Evolutionary conservation across 352 stramenopile species (phyloP).

Genomic region (Phytopythium ostracodes): DNA sequence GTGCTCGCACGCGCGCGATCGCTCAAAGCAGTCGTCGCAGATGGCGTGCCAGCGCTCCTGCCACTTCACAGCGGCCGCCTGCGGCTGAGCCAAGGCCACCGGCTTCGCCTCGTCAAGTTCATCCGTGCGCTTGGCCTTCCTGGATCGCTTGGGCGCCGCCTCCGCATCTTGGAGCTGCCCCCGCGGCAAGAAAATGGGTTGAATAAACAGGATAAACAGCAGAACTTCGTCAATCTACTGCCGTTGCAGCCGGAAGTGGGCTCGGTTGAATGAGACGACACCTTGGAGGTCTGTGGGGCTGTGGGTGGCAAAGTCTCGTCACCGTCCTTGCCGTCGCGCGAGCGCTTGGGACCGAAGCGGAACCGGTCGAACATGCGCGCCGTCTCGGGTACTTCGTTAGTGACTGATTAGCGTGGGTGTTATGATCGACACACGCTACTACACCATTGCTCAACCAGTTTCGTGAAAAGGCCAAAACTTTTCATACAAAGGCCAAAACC

Average conservation of each 20-base stretch:
- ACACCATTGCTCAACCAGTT: too few relatives aligned
- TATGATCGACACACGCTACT: too few relatives aligned
- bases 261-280: too few relatives aligned
- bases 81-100: not conserved
- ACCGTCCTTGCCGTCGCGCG: constrained; percentile 15
- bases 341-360: constrained; percentile 54
- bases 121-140: not conserved
- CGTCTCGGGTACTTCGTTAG: not conserved
- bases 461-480: too few relatives aligned
- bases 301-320: not conserved
- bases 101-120: not conserved
- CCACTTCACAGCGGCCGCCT: constrained; percentile 38
- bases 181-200: not conserved
- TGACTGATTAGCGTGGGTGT: too few relatives aligned
- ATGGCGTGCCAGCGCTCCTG: constrained; percentile 82
- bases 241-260: too few relatives aligned
- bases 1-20: constrained; percentile 47
- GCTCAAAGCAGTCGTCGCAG: constrained; percentile 65
- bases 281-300: not conserved
- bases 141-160: constrained; percentile 6
- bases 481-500: too few relatives aligned
- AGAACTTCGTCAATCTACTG: not conserved
- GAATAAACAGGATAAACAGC: not conserved
- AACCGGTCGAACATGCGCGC: constrained; percentile 48
- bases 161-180: not conserved